Base-by-base conservation (phyloP, 2,329 filamentous ascomycete genomes). In the Paecilomyces dactylethromorphus region DNA sequence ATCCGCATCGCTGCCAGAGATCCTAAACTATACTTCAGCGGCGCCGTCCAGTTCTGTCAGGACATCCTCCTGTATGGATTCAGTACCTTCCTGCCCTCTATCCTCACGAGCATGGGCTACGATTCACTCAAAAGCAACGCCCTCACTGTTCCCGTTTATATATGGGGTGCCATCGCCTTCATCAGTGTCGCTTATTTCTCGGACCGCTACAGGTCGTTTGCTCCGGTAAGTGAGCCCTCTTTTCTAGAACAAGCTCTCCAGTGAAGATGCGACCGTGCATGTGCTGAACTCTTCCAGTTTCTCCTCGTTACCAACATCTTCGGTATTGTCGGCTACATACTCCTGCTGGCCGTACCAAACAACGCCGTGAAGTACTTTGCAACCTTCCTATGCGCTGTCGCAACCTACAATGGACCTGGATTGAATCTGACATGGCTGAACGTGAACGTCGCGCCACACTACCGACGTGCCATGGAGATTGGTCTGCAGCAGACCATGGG, bases 61-160 rank as follows among this genome's bases (percentile, higher is more conserved):
- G 79, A 82, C 59, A 79, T 81, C 26, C 69, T 82, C 51, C 72
- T 82, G 0, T 84, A 83, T 64, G 82, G 82, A n/a, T 84, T 85
- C 68, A 80, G 77, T 62, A 84, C 81, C 10, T 85, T 85, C 65
- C 70, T 84, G 3, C 84, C 84, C 1, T 79, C 79, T 1, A 85
- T 86, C 62, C 73, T 85, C 54, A 73, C 76, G 50, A 75, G 74
- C 32, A 79, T 84, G 68, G 81, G 82, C 2, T 84, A 82, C 64
- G 69, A 74, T 39, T 76, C 74, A n/a, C 70, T 84, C 21, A 72
- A 80, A 63, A 78, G 79, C 11, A 81, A 85, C 58, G 78, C 81
- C 35, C 71, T 85, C 33, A 84, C 81, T 3, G 80, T 85, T 0
- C 83, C 83, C 0, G 81, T 84, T n/a, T 85, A 82, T 62, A 66